phyloP scores from a whole-genome alignment of 2,329 filamentous ascomycete species.

The Myotisia sp. region DNA sequence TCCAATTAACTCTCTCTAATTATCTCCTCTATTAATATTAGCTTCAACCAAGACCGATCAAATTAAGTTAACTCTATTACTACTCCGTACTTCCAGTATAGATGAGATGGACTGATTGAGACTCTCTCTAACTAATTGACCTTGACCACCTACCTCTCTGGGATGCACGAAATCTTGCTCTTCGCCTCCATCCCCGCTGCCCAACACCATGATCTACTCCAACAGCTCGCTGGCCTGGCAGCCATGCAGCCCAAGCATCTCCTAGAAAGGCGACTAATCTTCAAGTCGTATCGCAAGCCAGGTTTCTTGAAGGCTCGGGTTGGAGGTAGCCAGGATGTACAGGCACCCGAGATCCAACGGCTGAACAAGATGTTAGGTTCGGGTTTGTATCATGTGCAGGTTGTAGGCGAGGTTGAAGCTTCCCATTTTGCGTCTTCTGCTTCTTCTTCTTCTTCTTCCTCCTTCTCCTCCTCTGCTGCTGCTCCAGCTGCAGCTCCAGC shows the following conservation, averaged over 20 bases:
- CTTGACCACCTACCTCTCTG: no score
- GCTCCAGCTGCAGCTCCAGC: no score
- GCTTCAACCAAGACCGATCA: no score
- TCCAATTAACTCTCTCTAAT: no score
- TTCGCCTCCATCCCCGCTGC: slow-evolving; percentile 44
- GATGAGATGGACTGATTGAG: no score
- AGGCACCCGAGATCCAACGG: slow-evolving; percentile 30
- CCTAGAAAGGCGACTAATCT: slow-evolving; percentile 44
- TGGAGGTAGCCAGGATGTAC: slow-evolving; percentile 33
- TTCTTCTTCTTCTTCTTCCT: no score
- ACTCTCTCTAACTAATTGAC: no score
- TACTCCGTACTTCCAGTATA: no score
- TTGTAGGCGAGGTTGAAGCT: slow-evolving; percentile 33
- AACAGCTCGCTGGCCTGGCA: slow-evolving; percentile 47
- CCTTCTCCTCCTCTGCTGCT: no score
- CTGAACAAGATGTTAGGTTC: slow-evolving; percentile 36
- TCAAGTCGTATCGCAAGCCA: slow-evolving; percentile 40
- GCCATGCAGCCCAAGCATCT: slow-evolving; percentile 45
- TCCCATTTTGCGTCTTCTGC: slow-evolving; percentile 26
- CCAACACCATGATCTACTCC: slow-evolving; percentile 46
- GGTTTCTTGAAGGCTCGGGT: slow-evolving; percentile 26
- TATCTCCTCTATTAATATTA: no score
- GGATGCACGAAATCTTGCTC: slow-evolving; percentile 51
- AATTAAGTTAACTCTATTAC: no score
- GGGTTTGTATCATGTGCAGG: slow-evolving; percentile 40